Conservation (phyloP, 176 grass and related monocot species). For the Eragrostis curvula region DNA sequence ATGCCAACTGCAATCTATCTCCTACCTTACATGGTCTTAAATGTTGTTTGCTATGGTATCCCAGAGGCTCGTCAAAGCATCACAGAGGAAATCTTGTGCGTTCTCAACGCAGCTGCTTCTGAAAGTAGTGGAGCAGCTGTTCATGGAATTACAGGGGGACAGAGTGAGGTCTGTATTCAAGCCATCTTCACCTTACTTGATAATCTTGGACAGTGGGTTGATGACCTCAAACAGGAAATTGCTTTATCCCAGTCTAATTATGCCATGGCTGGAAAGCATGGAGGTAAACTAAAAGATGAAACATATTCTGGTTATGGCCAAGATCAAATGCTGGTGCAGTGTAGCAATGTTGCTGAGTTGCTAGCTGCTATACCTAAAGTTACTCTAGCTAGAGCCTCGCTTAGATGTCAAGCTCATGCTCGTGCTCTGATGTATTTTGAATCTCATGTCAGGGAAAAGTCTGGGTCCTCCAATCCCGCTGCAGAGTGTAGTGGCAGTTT, state of each 20-base stretch:
- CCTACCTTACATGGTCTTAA: constrained; percentile 91
- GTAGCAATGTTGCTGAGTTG: constrained; percentile 80
- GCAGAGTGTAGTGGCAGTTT: constrained; percentile 76
- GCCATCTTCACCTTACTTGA: constrained; percentile 97
- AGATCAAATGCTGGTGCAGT: constrained; percentile 79
- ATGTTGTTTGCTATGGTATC: constrained; percentile 93
- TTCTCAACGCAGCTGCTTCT: constrained; percentile 87
- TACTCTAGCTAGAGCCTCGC: constrained; percentile 88
- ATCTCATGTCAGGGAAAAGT: constrained; percentile 80
- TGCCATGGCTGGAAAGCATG: constrained; percentile 47
- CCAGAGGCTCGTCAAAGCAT: constrained; percentile 82
- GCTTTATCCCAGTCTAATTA: constrained; percentile 72
- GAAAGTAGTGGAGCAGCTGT: constrained; percentile 77
- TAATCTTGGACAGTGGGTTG: constrained; percentile 98
- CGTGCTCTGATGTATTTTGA: constrained; percentile 94
- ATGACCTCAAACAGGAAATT: constrained; percentile 94
- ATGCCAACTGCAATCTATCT: constrained; percentile 93
- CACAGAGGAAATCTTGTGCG: constrained; percentile 90
- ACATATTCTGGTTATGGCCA: constrained; percentile 42
- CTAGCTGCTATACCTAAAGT: constrained; percentile 92
- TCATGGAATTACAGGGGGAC: constrained; percentile 70
- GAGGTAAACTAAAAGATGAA: constrained; percentile 59
- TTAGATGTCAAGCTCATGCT: constrained; percentile 92
- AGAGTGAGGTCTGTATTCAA: constrained; percentile 94
- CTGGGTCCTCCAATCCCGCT: constrained; percentile 95